Conservation (phyloP, 2,329 filamentous ascomycete genomes). For the Emmonsiellopsis sp. region DNA sequence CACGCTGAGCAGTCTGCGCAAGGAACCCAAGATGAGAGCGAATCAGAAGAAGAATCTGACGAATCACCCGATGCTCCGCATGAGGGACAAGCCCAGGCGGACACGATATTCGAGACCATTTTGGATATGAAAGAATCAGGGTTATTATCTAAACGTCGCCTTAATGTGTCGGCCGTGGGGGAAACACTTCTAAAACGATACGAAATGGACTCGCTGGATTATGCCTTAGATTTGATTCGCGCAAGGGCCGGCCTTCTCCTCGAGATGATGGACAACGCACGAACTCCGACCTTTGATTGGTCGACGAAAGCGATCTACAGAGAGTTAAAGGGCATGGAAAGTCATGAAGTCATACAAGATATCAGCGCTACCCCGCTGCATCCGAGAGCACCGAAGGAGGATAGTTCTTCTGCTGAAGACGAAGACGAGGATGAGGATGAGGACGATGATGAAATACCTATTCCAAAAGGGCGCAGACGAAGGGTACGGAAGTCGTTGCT, state of each 20-base stretch:
- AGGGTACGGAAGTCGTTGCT: constrained; percentile 36
- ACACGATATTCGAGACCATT: constrained; percentile 29
- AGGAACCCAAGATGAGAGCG: constrained; percentile 13
- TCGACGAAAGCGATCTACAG: constrained; percentile 33
- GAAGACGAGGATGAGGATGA: constrained; percentile 10
- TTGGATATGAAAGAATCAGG: constrained; percentile 31
- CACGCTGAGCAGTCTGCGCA: constrained; percentile 7
- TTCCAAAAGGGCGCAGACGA: constrained; percentile 17
- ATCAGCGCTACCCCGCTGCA: constrained; percentile 27
- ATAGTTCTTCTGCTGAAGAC: constrained; percentile 19
- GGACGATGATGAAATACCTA: constrained; percentile 8
- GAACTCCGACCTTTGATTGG: constrained; percentile 29
- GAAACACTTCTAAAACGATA: constrained; percentile 26
- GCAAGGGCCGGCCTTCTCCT: constrained; percentile 25
- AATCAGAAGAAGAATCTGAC: constrained; percentile 5
- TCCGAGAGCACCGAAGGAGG: constrained; percentile 18
- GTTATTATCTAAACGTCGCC: constrained; percentile 32
- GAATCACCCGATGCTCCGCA: constrained; percentile 12
- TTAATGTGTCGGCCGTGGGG: constrained; percentile 27
- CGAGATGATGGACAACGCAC: constrained; percentile 29
- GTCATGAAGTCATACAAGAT: constrained; percentile 19
- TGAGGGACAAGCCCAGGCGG: constrained; percentile 25
- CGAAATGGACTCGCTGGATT: constrained; percentile 25
- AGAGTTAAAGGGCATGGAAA: constrained; percentile 28
- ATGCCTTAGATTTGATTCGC: constrained; percentile 28